These are phyloP conservation scores for Yarrowia porcina DNA, from an alignment of 805 yeast species.

Conservation along the genomic window DNA sequence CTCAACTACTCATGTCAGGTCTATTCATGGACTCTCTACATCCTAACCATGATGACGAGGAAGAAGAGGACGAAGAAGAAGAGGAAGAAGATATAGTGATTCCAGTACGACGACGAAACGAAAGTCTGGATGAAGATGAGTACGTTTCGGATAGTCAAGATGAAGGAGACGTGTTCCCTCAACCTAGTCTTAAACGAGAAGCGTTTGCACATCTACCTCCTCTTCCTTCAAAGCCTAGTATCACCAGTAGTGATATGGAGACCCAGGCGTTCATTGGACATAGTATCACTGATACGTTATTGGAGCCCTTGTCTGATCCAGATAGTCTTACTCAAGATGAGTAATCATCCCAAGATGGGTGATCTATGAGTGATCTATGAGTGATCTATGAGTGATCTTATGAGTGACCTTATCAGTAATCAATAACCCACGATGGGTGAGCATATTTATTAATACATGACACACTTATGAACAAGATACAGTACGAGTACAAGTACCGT, in stretches of 20 bases:
- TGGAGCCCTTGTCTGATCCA: constrained; percentile 9
- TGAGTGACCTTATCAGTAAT: too few species aligned
- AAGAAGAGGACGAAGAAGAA: not conserved
- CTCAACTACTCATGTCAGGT: constrained; percentile 3
- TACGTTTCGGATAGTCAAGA: constrained; percentile 13
- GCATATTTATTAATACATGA: not conserved
- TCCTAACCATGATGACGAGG: not conserved
- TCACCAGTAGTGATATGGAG: constrained; percentile 1
- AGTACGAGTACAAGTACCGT: too few species aligned
- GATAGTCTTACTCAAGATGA: constrained; percentile 15
- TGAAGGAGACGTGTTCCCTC: constrained; percentile 6
- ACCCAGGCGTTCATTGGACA: constrained; percentile 26
- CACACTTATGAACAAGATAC: too few species aligned
- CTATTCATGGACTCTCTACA: not conserved
- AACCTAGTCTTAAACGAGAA: constrained; percentile 6
- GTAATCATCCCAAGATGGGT: too few species aligned
- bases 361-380: too few species aligned
- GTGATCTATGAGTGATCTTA: too few species aligned
- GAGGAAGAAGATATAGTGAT: not conserved
- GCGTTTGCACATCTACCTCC: constrained; percentile 19
- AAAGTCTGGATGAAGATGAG: not conserved
- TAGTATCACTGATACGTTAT: constrained; percentile 35
- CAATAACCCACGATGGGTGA: too few species aligned
- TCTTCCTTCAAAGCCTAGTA: constrained; percentile 6
- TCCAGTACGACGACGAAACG: constrained; percentile 1